Percentiles rank a stretch among this genome's conserved stretches.
phyloP scores from a whole-genome alignment of 352 stramenopile species.

The Globisporangium orthogonon region DNA sequence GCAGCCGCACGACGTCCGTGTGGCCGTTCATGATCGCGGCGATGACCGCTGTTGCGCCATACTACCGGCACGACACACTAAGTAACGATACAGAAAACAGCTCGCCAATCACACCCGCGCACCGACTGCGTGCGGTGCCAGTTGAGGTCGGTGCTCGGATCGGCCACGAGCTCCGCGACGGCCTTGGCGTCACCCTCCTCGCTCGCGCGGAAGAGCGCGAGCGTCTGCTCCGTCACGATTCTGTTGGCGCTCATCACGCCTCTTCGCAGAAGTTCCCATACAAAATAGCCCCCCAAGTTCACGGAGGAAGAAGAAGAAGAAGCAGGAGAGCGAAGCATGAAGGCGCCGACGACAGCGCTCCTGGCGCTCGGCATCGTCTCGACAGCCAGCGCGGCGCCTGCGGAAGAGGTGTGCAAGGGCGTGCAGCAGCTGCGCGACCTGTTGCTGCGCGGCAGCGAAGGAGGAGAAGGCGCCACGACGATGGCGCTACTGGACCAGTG shows the following conservation, averaged over 20 bases:
- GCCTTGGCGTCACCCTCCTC: slow-evolving; percentile 39
- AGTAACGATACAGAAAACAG: neutral
- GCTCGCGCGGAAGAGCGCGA: slow-evolving; percentile 52
- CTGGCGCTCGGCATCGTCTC: neutral
- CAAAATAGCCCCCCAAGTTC: neutral
- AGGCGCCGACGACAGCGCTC: neutral
- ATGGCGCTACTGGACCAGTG: slow-evolving; percentile 16
- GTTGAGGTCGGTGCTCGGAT: slow-evolving; percentile 54
- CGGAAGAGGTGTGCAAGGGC: slow-evolving; percentile 13
- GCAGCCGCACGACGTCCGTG: slow-evolving; percentile 35
- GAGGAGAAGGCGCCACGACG: neutral
- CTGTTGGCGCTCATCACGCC: slow-evolving; percentile 61
- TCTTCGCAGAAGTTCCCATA: neutral
- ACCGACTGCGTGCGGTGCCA: slow-evolving; percentile 69
- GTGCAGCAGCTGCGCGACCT: slow-evolving; percentile 19
- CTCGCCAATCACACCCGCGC: neutral
- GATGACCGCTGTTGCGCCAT: slow-evolving; percentile 64
- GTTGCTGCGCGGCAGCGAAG: slow-evolving; percentile 5
- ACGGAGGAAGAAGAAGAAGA: neutral
- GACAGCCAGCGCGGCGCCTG: neutral
- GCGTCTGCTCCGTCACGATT: slow-evolving; percentile 44
- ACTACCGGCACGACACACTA: slow-evolving; percentile 20
- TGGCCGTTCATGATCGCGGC: slow-evolving; percentile 63
- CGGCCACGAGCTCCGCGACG: slow-evolving; percentile 34
- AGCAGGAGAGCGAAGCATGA: neutral